Base-by-base conservation (phyloP, 495 filamentous ascomycete genomes). In the Melanomma pulvis-pyrius region DNA sequence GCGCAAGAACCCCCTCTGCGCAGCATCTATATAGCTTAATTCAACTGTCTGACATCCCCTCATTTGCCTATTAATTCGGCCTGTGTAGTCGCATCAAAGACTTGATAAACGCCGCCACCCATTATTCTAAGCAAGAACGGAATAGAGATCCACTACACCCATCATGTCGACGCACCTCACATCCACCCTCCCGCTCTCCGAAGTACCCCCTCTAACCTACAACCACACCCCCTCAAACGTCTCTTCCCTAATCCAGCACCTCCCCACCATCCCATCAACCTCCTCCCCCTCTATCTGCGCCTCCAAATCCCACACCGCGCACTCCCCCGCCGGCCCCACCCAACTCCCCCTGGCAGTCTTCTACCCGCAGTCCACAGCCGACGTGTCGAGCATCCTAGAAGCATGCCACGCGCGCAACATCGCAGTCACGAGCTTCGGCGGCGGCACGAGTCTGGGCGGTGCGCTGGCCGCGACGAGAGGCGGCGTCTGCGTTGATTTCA, bases 401-500 rank as follows among this genome's bases (percentile, higher is more conserved):
- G 74, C 91, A 47, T 92, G 90, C 79, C 86, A 92, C 67, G 59
- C 62, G 46, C 79, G 88, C 17, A 74, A 78, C 22, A 88, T 93
- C 61, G 89, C 90, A 12, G 87, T 92, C 8, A 90, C 88, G 5
- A 84, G 80, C 0, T 92, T 88, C 75, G 86, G 84, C 56, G 90
- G 90, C 13, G 90, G 90, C 25, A 92, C 90, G 1, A 85, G 82
- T 49, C 76, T 93, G 9, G 90, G 92, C 67, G 90, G 90, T 1
- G 88, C 92, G 72, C 89, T 86, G 68, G 83, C 88, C 0, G 82
- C 89, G 0, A 92, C 88, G 1, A 75, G 84, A 34, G 86, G 88
- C 13, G 90, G 90, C 15, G 86, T 92, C 53, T 90, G 87, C 71
- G 76, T 93, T 36, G 90, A 92, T 77, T 93, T 93, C 69, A 74